Percentiles rank a stretch among this genome's conserved stretches.
These are phyloP conservation scores for Fusarium caatingaense DNA, from an alignment of 2,329 filamentous ascomycete genomes.

Conservation along the genomic window DNA sequence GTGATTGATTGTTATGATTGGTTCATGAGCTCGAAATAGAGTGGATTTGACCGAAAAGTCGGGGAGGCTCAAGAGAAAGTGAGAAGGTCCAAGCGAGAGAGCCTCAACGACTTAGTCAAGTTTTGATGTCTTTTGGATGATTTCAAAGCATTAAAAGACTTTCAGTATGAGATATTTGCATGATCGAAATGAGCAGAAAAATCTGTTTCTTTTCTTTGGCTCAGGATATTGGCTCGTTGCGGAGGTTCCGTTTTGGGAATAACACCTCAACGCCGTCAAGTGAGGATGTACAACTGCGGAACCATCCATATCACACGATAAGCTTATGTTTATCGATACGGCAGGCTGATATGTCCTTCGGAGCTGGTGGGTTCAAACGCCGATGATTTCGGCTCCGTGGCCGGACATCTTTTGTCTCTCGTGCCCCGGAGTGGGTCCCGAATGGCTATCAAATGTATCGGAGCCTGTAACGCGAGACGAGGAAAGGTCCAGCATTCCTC, in stretches of 20 bases:
- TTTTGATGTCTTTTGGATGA: neutral
- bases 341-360: neutral
- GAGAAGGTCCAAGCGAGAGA: constrained; percentile 39
- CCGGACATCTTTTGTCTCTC: constrained; percentile 4
- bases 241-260: constrained; percentile 20
- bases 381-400: neutral
- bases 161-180: neutral
- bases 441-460: constrained; percentile 20
- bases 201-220: neutral
- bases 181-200: neutral
- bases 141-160: neutral
- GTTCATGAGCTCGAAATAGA: constrained; percentile 1
- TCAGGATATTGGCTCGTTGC: neutral
- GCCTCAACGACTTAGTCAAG: constrained; percentile 23
- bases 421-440: constrained; percentile 16
- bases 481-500: neutral
- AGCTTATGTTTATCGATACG: neutral
- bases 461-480: neutral
- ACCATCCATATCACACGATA: neutral
- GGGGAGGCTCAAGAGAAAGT: constrained; percentile 11
- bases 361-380: neutral
- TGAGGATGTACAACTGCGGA: neutral
- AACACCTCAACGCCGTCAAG: neutral
- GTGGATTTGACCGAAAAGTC: constrained; percentile 44
- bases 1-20: constrained; percentile 31